A percentile compares a stretch with the other conserved stretches of the same genome.
phyloP scores from a whole-genome alignment of 2,329 filamentous ascomycete species.

The Gremmenia infestans region DNA sequence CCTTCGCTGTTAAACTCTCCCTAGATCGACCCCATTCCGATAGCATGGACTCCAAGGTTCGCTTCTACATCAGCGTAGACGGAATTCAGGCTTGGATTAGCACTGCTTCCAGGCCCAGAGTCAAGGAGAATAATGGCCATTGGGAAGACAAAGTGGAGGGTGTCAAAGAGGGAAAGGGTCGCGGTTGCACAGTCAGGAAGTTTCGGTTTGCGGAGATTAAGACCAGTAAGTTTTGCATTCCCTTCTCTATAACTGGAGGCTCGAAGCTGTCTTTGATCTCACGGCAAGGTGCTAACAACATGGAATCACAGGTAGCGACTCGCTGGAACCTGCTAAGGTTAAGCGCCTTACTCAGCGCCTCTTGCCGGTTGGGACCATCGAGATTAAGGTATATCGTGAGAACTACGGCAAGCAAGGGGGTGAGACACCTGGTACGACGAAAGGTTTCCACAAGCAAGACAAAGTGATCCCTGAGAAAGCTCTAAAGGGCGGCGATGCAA shows the following conservation, averaged over 20 bases:
- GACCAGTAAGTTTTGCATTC: conserved; percentile 5
- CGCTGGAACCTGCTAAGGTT: background rate
- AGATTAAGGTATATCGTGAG: conserved; percentile 11
- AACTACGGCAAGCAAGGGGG: conserved; percentile 1
- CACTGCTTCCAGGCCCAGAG: conserved; percentile 4
- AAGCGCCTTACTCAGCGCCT: conserved; percentile 1
- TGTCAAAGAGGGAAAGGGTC: conserved; percentile 4
- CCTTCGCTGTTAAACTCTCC: conserved; percentile 7
- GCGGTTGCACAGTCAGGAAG: background rate
- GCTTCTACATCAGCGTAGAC: conserved; percentile 11
- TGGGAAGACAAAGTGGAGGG: conserved; percentile 11
- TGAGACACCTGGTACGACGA: background rate
- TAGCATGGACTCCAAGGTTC: background rate
- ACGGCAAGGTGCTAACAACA: too few species aligned
- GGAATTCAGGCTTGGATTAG: conserved; percentile 2
- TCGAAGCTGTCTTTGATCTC: too few species aligned
- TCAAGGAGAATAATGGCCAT: background rate
- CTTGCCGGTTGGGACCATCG: conserved; percentile 8
- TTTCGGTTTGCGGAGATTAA: conserved; percentile 16
- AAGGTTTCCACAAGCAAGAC: background rate
- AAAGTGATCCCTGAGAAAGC: conserved; percentile 15
- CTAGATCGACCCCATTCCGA: too few species aligned
- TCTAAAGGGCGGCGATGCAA: conserved; percentile 15
- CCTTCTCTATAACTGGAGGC: too few species aligned
- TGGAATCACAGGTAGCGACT: background rate